These are phyloP conservation scores for Leccinum glutinopallens DNA, from an alignment of 1,284 basidiomycete species.

Conservation along the genomic window DNA sequence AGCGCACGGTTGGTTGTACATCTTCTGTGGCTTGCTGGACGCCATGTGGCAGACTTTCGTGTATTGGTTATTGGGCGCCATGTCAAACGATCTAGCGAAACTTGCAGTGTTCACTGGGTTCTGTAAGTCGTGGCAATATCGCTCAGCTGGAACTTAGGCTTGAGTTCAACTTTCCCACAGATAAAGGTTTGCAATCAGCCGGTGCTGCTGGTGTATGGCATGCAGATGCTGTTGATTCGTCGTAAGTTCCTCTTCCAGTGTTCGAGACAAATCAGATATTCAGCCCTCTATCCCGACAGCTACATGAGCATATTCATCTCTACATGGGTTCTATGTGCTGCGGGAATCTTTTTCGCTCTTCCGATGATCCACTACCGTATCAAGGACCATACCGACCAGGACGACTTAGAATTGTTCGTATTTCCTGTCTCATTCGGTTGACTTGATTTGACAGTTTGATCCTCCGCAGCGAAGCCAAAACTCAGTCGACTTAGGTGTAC, in stretches of 20 bases:
- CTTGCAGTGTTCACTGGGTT: constrained; percentile 37
- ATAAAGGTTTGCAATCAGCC: constrained; percentile 36
- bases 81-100: constrained; percentile 36
- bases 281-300: constrained; percentile 21
- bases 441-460: constrained; percentile 13
- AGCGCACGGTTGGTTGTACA: constrained; percentile 47
- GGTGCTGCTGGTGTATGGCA: constrained; percentile 36
- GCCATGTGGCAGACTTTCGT: constrained; percentile 63
- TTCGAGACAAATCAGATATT: neutral
- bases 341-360: constrained; percentile 38
- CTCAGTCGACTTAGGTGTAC: constrained; percentile 6
- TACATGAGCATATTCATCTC: constrained; percentile 43
- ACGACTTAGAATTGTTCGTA: constrained; percentile 35
- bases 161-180: constrained; percentile 15
- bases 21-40: constrained; percentile 47
- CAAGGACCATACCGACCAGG: constrained; percentile 37
- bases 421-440: neutral
- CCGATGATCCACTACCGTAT: constrained; percentile 44
- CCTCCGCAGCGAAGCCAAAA: constrained; percentile 20
- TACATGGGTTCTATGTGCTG: constrained; percentile 40
- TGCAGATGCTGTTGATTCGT: constrained; percentile 26
- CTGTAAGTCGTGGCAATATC: constrained; percentile 22
- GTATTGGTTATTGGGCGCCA: constrained; percentile 49
- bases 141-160: neutral
- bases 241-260: constrained; percentile 25